Evolutionary conservation across 169 alveolate genomes (phyloP).

Genomic region (Eimeria praecox): DNA sequence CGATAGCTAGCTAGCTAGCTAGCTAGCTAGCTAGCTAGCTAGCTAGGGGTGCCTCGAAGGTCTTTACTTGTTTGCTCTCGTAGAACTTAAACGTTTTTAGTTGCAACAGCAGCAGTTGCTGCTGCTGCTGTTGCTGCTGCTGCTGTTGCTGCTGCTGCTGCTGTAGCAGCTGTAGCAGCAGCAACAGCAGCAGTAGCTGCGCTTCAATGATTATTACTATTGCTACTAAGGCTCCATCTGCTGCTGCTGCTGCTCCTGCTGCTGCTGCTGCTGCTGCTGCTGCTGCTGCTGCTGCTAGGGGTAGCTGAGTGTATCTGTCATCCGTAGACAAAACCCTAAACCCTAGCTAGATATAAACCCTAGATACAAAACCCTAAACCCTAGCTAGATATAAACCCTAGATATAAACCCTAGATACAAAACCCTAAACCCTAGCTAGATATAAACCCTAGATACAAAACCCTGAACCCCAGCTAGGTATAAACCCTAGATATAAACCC

Average conservation of each 20-base stretch:
- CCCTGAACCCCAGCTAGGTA: slow-evolving; percentile 54
- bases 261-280: slow-evolving; percentile 1
- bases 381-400: background rate
- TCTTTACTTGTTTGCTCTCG: background rate
- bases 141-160: background rate
- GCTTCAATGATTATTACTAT: no score
- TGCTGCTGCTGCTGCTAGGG: background rate
- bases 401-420: slow-evolving; percentile 29
- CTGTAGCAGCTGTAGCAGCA: background rate
- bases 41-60: background rate
- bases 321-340: background rate
- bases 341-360: no score
- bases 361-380: slow-evolving; percentile 34
- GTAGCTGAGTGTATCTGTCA: background rate
- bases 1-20: no score
- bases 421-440: background rate
- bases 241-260: slow-evolving; percentile 4
- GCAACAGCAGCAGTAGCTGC: no score
- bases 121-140: slow-evolving; percentile 12
- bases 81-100: background rate
- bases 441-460: slow-evolving; percentile 12
- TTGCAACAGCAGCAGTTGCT: background rate
- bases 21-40: no score
- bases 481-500: background rate
- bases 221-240: no score